A percentile compares a stretch with the other conserved stretches of the same genome.
These are phyloP conservation scores for Stemphylium vesicarium DNA, from an alignment of 2,329 filamentous ascomycete species.

Conservation along the genomic window DNA sequence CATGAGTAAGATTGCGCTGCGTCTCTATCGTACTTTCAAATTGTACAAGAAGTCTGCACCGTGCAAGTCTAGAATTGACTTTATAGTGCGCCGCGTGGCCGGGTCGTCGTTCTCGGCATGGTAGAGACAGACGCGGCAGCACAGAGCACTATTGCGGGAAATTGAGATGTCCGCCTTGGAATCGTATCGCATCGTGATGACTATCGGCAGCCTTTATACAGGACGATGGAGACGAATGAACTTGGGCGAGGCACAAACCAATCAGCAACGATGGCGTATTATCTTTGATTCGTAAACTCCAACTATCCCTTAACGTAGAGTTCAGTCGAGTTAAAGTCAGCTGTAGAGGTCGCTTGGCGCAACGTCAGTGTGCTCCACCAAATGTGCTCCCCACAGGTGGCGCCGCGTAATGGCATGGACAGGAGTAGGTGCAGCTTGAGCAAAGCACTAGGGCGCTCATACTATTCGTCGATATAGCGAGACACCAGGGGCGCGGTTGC, in stretches of 20 bases:
- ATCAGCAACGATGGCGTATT: not conserved
- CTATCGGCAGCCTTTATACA: not conserved
- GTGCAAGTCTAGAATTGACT: not conserved
- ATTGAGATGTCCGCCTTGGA: not conserved
- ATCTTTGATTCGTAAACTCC: not conserved
- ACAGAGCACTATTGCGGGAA: slow-evolving; percentile 2
- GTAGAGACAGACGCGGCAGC: not conserved
- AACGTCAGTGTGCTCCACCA: slow-evolving; percentile 12
- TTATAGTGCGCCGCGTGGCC: not conserved
- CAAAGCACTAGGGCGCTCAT: not conserved
- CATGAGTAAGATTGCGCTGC: too few species aligned
- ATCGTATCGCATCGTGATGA: not conserved
- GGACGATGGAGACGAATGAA: not conserved
- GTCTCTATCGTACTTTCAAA: too few species aligned
- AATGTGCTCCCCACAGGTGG: slow-evolving; percentile 5
- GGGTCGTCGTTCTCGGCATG: not conserved
- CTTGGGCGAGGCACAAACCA: not conserved
- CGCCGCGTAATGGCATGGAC: slow-evolving; percentile 14
- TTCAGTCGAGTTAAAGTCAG: not conserved
- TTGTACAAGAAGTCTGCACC: too few species aligned
- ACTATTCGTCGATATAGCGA: slow-evolving; percentile 9
- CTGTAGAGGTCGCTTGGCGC: slow-evolving; percentile 13
- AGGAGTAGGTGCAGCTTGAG: too few species aligned
- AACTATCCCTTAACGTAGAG: too few species aligned
- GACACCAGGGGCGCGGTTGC: slow-evolving; percentile 16